Evolutionary conservation across 805 yeast genomes (phyloP).

Genomic region (Komagataella mondaviorum): DNA sequence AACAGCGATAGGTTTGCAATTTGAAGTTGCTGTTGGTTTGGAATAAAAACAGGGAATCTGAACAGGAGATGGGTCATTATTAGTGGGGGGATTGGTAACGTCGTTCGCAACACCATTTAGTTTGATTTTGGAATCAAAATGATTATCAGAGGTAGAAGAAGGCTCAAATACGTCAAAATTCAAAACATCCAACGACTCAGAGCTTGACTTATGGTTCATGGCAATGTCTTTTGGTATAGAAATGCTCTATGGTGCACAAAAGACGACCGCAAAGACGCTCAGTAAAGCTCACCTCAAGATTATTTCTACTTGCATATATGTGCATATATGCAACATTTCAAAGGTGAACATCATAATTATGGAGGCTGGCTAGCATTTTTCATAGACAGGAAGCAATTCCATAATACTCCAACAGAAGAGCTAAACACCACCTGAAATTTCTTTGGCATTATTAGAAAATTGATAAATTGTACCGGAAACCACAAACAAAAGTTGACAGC

Average conservation of each 20-base stretch:
- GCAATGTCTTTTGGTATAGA: not conserved
- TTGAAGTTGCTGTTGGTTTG: not conserved
- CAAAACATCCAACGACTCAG: not conserved
- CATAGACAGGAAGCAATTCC: conserved; percentile 90
- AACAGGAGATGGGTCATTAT: not conserved
- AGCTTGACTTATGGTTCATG: not conserved
- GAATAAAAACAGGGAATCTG: not conserved
- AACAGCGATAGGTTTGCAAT: not conserved
- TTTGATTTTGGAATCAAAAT: not conserved
- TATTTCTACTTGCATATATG: not conserved
- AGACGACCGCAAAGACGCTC: not conserved
- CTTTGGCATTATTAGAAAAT: conserved; percentile 57
- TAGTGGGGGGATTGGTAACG: not conserved
- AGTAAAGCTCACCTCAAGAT: not conserved
- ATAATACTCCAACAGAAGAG: conserved; percentile 71
- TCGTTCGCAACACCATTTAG: not conserved
- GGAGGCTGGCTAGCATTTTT: conserved; percentile 33
- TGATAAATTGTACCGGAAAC: conserved; percentile 72
- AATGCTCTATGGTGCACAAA: not conserved
- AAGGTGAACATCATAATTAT: not conserved
- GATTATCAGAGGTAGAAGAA: not conserved
- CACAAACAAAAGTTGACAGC: conserved; percentile 62
- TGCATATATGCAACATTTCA: not conserved
- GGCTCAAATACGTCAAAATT: not conserved
- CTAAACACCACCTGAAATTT: conserved; percentile 84